Evolutionary conservation across 192 early-diverging fungal species (phyloP).

Genomic region (Podila epicladia): DNA sequence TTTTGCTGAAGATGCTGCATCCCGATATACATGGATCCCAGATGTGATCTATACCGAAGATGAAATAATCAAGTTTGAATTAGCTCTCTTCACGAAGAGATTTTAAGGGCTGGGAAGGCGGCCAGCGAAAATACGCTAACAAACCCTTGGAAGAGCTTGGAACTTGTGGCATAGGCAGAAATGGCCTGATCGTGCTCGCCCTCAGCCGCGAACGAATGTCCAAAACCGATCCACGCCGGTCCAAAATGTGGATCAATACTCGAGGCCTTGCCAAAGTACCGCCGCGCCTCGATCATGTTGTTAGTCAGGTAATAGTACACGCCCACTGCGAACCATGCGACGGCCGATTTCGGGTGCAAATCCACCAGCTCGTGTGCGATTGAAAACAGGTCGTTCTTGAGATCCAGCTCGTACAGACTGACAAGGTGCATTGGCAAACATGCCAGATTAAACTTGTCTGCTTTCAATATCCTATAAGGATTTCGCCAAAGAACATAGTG

Average conservation of each 20-base stretch:
- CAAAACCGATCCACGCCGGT: conserved; percentile 83
- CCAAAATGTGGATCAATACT: conserved; percentile 69
- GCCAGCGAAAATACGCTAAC: neutral
- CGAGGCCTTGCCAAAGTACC: conserved; percentile 73
- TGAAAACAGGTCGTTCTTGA: conserved; percentile 74
- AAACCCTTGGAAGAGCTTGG: conserved; percentile 75
- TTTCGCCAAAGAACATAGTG: neutral
- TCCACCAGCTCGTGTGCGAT: conserved; percentile 79
- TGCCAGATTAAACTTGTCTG: conserved; percentile 65
- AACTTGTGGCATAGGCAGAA: conserved; percentile 72
- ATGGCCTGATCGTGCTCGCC: conserved; percentile 82
- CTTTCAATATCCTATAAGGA: conserved; percentile 62
- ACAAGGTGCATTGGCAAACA: conserved; percentile 72
- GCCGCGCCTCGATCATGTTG: conserved; percentile 68
- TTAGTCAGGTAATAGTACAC: conserved; percentile 74
- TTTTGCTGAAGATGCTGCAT: conserved; percentile 76
- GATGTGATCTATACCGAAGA: conserved; percentile 62
- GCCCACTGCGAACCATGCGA: conserved; percentile 85
- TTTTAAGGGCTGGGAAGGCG: neutral
- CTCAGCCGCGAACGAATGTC: conserved; percentile 80
- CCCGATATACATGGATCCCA: conserved; percentile 78
- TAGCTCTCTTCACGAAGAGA: too few species aligned
- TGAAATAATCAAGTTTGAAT: neutral
- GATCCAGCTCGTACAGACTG: conserved; percentile 70
- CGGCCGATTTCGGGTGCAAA: conserved; percentile 61